Evolutionary conservation across 805 yeast genomes (phyloP), one percentile per base, ranked within the genome.

Genomic region (Saccharomycopsis babjevae): DNA sequence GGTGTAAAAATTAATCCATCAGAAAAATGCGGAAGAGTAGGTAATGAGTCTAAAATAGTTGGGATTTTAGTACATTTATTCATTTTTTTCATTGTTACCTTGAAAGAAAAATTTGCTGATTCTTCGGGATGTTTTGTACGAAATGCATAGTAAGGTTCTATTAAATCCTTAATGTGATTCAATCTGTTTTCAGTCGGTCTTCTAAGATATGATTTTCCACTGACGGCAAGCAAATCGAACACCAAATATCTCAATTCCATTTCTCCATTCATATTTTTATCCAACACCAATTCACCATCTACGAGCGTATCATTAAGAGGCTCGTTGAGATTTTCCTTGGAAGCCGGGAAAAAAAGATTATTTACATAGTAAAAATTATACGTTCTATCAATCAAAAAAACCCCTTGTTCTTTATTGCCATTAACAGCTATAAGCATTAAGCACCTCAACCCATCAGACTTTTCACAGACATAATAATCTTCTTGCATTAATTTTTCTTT

Each of bases 1-100:
- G 96, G 89, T 1, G 99, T 94, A 72, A 91, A 89, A 63, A 94
- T 89, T 32, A 94, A 79, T 0, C 99, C 99, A 74, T 94, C 99
- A 2, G 94, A 85, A 61, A 88, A 87, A 73, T 94, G 97, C 28
- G 89, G 88, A 57, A 93, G 77, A 58, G 83, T 79, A 52, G 85
- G 84, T 72, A 89, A 77, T 67, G 83, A 85, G 42, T 84, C 77
- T 60, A 91, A 85, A 10, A 93, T 90, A 68, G 84, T 86, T 42
- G 83, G 81, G 13, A 96, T 81, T 59, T 87, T 86, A 70, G 87
- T 89, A 7, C 96, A 81, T 64, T 85, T 83, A 52, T 88, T 84
- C 97, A 94, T 93, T 66, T 87, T 81, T 71, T 94, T 94, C 79
- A 92, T 83, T 60, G 86, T 85, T 11, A 93, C 82, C 67, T 86